phyloP scores from a whole-genome alignment of 2,329 filamentous ascomycete genomes.

The Fusarium sp. region DNA sequence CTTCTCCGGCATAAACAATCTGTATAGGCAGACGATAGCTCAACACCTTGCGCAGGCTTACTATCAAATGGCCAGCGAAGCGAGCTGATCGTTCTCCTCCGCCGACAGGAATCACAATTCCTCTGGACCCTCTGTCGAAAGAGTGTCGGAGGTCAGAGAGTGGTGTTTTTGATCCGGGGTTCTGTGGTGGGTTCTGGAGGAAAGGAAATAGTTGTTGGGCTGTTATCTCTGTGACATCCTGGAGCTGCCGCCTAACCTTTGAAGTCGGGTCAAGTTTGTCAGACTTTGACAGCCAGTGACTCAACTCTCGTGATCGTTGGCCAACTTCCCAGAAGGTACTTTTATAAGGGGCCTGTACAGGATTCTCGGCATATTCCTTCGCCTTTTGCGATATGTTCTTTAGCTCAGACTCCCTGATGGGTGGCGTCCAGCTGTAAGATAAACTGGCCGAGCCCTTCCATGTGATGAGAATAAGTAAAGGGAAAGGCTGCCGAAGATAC shows the following conservation, averaged over 20 bases:
- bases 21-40: slow-evolving; percentile 46
- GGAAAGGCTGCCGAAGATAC: background rate
- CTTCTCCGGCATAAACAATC: slow-evolving; percentile 49
- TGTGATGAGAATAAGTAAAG: background rate
- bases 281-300: slow-evolving; percentile 16
- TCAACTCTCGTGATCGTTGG: slow-evolving; percentile 28
- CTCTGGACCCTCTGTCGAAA: slow-evolving; percentile 18
- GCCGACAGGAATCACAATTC: slow-evolving; percentile 48
- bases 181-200: slow-evolving; percentile 8
- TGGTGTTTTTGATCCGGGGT: slow-evolving; percentile 17
- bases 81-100: slow-evolving; percentile 38
- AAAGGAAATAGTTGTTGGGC: slow-evolving; percentile 39
- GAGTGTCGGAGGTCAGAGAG: slow-evolving; percentile 40
- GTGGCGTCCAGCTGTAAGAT: background rate
- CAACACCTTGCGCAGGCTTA: slow-evolving; percentile 42
- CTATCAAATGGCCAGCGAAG: slow-evolving; percentile 47
- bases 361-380: slow-evolving; percentile 32
- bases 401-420: background rate
- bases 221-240: slow-evolving; percentile 1
- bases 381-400: background rate
- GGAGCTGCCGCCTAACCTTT: background rate
- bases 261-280: background rate
- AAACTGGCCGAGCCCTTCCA: background rate
- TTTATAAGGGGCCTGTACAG: slow-evolving; percentile 41
- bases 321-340: slow-evolving; percentile 45